Evolutionary conservation across 2,329 filamentous ascomycete species (phyloP), one percentile per base, ranked within the genome.

Genomic region (Fusarium keratoplasticum): DNA sequence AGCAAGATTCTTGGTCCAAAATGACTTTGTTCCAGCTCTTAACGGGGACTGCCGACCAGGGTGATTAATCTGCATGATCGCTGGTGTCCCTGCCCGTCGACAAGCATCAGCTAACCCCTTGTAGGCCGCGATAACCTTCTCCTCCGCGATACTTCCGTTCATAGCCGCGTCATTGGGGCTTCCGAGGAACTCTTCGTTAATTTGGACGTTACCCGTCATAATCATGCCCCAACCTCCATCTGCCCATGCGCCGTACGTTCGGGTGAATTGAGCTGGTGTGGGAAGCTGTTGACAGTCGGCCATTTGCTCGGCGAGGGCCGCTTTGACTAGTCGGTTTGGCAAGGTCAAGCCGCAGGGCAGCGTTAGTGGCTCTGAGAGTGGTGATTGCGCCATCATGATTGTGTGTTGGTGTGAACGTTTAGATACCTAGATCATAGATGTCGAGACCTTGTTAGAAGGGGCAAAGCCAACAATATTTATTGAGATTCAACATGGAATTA

Each of bases 261-360:
- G 78, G 4, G 81, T 57, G 16, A 88, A 81, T 2, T 82, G 78
- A 8, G 84, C 75, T 27, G 73, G 44, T 14, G 83, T 83, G 0
- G 88, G 88, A 1, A 86, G 81, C 31, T 86, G 71, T 65, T 86
- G 79, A 6, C 76, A 78, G 71, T 84, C 81, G 29, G 83, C 81
- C 77, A 87, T 78, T 6, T 72, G 72, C 71, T 89, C 86, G 6
- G 87, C 84, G 81, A 90, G 84, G 35, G 89, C 87, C 52, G 89
- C 83, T 72, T 88, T 84, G 52, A 79, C 83, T 2, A 91, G 82
- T 6, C 89, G 86, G 74, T 91, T 91, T 4, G 87, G 87, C 4
- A 91, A 78, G 0, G 82, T 84, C 29, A 91, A 82, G 2, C 89
- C 89, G 76, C 87, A 89, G 69, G 87, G 86, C 1, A 90, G 83